Base-by-base conservation (phyloP, 2,329 filamentous ascomycete genomes). In the Botryotinia globosa region DNA sequence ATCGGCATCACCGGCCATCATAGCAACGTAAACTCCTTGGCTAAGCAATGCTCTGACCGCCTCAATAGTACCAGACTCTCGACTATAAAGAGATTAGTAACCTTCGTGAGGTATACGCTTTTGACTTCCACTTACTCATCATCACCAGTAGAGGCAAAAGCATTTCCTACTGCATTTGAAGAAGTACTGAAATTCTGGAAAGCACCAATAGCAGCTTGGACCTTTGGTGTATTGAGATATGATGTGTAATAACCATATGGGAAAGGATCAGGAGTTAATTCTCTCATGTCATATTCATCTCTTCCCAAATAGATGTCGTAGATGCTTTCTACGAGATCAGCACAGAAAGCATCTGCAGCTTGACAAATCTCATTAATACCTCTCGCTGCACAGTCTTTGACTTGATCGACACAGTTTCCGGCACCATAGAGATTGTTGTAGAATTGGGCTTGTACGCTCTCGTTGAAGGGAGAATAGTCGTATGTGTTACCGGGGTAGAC, bases 1-100 rank as follows among this genome's bases (percentile, higher is more conserved):
- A 72, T 81, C 80, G 48, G 85, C 84, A 76, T 87, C 85, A 42
- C 85, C 85, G 37, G 82, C 83, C 79, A 94, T 92, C 59, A 94
- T 85, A 74, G 94, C 82, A 14, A 95, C 87, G 3, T 88, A 89
- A 16, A 93, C 87, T 42, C 88, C 89, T 4, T 84, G 85, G n/a
- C 87, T 83, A 63, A 92, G 82, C n/a, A 92, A 85, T 32, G 84
- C 82, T 69, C 88, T 87, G 1, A 92, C 84, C 9, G 80, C 81
- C 18, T 84, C 80, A 3, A 87, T 74, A 2, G 84, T 80, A 4
- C 88, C 86, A 62, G 82, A 84, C 54, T 81, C 82, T 20, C 85
- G 81, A 69, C 82, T 84, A 25, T 22, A 18, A 51, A 25, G 8
- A 44, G 10, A 7, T 71, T 39, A 71, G 69, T 44, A 34, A 66